Percentiles rank a stretch among this genome's conserved stretches.
These are phyloP conservation scores for Pseudocercospora vitis DNA, from an alignment of 2,329 filamentous ascomycete species.

Conservation along the genomic window DNA sequence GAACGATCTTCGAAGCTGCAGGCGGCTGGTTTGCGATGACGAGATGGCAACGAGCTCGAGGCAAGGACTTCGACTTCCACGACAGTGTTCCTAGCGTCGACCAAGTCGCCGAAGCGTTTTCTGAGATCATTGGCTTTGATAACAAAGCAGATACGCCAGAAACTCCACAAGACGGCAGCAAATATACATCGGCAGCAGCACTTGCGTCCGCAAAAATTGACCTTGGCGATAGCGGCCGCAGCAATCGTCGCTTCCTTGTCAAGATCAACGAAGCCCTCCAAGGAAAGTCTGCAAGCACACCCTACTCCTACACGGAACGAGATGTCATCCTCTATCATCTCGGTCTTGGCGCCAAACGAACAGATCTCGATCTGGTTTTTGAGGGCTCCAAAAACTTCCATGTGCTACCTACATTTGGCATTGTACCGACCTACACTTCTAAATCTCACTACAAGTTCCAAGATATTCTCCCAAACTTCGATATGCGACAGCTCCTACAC, in stretches of 20 bases:
- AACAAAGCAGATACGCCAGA: constrained; percentile 82
- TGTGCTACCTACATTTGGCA: constrained; percentile 86
- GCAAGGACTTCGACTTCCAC: constrained; percentile 67
- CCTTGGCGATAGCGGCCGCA: constrained; percentile 32
- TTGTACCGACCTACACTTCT: constrained; percentile 86
- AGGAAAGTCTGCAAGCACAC: constrained; percentile 47
- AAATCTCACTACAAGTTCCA: constrained; percentile 74
- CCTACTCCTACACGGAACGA: constrained; percentile 69
- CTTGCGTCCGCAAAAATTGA: constrained; percentile 60
- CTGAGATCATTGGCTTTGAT: constrained; percentile 79
- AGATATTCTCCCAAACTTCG: constrained; percentile 91
- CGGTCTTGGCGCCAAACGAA: constrained; percentile 86
- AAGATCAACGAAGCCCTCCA: constrained; percentile 71
- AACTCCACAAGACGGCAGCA: constrained; percentile 71
- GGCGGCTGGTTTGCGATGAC: constrained; percentile 88
- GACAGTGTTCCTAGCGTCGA: constrained; percentile 18
- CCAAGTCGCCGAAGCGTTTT: constrained; percentile 54
- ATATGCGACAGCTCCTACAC: constrained; percentile 96
- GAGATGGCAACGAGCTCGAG: constrained; percentile 87
- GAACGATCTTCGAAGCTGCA: constrained; percentile 86
- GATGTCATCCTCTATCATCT: constrained; percentile 92
- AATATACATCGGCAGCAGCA: constrained; percentile 50
- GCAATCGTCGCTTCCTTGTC: constrained; percentile 48
- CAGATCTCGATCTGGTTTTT: constrained; percentile 81
- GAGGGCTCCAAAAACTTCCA: constrained; percentile 92